A percentile compares a stretch with the other conserved stretches of the same genome.
Conservation (phyloP, 164 flowering plant genomes). For the Cinnamomum chago region DNA sequence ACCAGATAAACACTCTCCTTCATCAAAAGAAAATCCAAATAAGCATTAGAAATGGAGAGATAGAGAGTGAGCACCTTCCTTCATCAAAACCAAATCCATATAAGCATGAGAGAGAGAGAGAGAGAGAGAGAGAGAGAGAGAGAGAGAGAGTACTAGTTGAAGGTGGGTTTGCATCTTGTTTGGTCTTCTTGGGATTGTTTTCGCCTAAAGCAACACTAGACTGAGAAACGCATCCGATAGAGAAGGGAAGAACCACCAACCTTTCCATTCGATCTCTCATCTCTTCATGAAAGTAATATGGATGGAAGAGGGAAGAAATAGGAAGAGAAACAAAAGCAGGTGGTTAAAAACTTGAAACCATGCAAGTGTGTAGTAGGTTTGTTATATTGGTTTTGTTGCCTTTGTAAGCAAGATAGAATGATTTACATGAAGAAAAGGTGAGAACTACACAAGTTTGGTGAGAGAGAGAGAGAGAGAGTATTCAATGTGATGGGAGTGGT, state of each 20-base stretch:
- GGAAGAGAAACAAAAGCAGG: conserved; percentile 9
- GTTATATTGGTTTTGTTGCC: conserved; percentile 34
- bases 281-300: conserved; percentile 8
- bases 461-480: conserved; percentile 14
- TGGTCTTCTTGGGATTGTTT: conserved; percentile 29
- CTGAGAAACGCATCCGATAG: conserved; percentile 54
- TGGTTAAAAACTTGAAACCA: conserved; percentile 10
- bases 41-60: no score
- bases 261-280: conserved; percentile 70
- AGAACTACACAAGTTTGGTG: conserved; percentile 34
- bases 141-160: conserved; percentile 16
- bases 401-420: conserved; percentile 44
- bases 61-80: conserved; percentile 18
- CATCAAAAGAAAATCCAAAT: conserved; percentile 10
- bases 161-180: conserved; percentile 20
- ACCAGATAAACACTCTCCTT: conserved; percentile 34
- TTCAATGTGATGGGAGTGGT: conserved; percentile 25
- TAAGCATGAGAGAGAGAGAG: not conserved
- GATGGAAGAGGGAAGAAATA: not conserved
- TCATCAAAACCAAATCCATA: conserved; percentile 14
- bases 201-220: conserved; percentile 39
- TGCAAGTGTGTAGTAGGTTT: conserved; percentile 19
- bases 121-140: conserved; percentile 6
- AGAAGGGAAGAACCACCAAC: conserved; percentile 57
- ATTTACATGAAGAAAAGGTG: conserved; percentile 24